These are phyloP conservation scores for Taphrina confusa DNA, from an alignment of 1,139 yeast species.

Conservation along the genomic window DNA sequence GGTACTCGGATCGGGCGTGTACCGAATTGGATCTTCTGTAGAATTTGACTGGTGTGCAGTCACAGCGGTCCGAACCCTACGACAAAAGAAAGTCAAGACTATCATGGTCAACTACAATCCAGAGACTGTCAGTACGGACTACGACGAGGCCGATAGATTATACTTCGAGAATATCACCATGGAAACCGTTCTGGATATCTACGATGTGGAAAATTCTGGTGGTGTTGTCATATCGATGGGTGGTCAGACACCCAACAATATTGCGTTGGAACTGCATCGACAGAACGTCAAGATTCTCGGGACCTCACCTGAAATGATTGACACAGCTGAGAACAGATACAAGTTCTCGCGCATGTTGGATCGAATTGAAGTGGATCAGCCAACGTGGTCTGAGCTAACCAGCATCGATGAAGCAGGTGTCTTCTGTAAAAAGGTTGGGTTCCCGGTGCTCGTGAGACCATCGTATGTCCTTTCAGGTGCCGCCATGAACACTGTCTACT, in stretches of 20 bases:
- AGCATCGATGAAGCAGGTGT: slow-evolving; percentile 90
- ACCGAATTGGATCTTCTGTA: slow-evolving; percentile 91
- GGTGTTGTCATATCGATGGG: slow-evolving; percentile 99
- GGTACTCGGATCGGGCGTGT: slow-evolving; percentile 92
- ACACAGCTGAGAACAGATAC: slow-evolving; percentile 96
- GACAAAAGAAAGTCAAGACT: slow-evolving; percentile 84
- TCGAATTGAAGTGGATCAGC: slow-evolving; percentile 95
- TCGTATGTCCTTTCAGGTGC: slow-evolving; percentile 98
- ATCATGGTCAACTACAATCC: slow-evolving; percentile 98
- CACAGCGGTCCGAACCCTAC: slow-evolving; percentile 88
- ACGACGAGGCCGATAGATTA: slow-evolving; percentile 96
- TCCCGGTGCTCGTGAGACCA: slow-evolving; percentile 96
- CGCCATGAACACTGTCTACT: slow-evolving; percentile 96
- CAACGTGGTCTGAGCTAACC: slow-evolving; percentile 98
- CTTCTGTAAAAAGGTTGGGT: slow-evolving; percentile 86
- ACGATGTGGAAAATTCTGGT: slow-evolving; percentile 83
- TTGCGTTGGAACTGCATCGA: slow-evolving; percentile 89
- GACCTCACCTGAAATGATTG: slow-evolving; percentile 98
- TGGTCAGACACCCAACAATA: slow-evolving; percentile 97
- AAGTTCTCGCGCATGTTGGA: slow-evolving; percentile 98
- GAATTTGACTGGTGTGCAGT: slow-evolving; percentile 98
- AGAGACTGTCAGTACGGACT: slow-evolving; percentile 96
- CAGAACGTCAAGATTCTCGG: slow-evolving; percentile 95
- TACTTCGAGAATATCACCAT: slow-evolving; percentile 94
- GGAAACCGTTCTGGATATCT: slow-evolving; percentile 93